Percentiles rank a stretch among this genome's conserved stretches.
Evolutionary conservation across 2,329 filamentous ascomycete genomes (phyloP).

Genomic region (Colletotrichum sp.): DNA sequence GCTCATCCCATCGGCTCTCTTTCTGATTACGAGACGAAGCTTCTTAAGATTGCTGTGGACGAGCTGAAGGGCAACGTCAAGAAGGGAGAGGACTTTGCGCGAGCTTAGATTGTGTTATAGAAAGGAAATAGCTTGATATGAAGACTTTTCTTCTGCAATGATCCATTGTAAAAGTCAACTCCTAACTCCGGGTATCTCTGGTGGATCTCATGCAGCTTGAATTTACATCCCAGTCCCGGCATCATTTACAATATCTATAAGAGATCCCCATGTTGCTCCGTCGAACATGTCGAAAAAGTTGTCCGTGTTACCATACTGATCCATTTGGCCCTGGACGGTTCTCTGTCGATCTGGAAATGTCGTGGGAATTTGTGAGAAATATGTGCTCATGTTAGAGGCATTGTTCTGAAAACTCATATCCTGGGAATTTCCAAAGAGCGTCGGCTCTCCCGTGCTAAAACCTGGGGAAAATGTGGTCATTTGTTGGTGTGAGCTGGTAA

Average conservation of each 20-base stretch:
- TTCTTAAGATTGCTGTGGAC: background rate
- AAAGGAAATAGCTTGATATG: background rate
- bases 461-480: background rate
- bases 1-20: background rate
- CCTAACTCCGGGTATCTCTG: background rate
- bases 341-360: conserved; percentile 1
- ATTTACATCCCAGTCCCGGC: background rate
- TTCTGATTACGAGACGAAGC: background rate
- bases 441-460: background rate
- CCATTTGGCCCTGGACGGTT: background rate
- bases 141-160: background rate
- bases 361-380: conserved; percentile 5
- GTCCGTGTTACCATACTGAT: background rate
- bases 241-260: conserved; percentile 6
- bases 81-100: background rate
- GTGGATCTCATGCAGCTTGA: background rate
- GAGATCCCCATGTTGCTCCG: conserved; percentile 12
- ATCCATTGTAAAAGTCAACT: background rate
- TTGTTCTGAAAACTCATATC: background rate
- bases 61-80: background rate
- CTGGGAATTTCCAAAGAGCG: background rate
- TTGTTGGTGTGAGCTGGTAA: background rate
- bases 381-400: background rate
- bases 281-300: conserved; percentile 17
- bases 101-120: background rate